Base-by-base conservation (phyloP, 169 alveolate species). In the Eimeria necatrix region DNA sequence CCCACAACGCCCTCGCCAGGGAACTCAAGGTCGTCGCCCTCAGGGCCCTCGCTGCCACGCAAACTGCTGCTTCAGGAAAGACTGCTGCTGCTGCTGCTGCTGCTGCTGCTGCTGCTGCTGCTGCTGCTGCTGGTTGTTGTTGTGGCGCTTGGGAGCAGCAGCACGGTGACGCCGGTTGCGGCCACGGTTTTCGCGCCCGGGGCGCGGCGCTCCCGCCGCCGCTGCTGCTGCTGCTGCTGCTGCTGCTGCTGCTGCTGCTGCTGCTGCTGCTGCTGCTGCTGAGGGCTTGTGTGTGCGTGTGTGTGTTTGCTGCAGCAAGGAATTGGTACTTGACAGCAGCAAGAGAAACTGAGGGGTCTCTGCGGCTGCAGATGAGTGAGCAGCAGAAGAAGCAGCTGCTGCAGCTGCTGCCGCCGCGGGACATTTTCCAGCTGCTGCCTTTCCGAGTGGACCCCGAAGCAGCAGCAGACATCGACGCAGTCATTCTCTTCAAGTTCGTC, bases 261-360 rank as follows among this genome's bases (percentile, higher is more conserved):
- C 49, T 71, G 46, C 78, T 10, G 78, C 26, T 6, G 20, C 78
- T 16, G 20, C 26, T 16, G 26, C 20, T 16, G 78, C 78, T 10
- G 64, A 8, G 8, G 64, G 8, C 64, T 56, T 14, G 8, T 56
- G 20, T 56, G 64, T n/a, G n/a, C n/a, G n/a, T n/a, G n/a, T 48
- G 48, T 76, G 4, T 64, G 51, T 88, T 5, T 51, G 51, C n/a
- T 53, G 84, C 88, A 91, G 95, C 81, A 2, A 48, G 95, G 49
- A 91, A 91, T 53, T 93, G 93, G 93, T 81, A 41, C 48, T 56
- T 93, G 5, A 93, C 95, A 4, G 83, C 95, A 12, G 95, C 95
- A 12, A 12, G 59, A 20, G 95, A 91, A 26, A 24, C 48, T 0
- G 95, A 91, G 22, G 95, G 91, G 8, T 49, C 41, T 48, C 61